Evolutionary conservation across 225 moss, liverwort and hornwort genomes (phyloP).

Genomic region (Physcomitrellopsis africana): DNA sequence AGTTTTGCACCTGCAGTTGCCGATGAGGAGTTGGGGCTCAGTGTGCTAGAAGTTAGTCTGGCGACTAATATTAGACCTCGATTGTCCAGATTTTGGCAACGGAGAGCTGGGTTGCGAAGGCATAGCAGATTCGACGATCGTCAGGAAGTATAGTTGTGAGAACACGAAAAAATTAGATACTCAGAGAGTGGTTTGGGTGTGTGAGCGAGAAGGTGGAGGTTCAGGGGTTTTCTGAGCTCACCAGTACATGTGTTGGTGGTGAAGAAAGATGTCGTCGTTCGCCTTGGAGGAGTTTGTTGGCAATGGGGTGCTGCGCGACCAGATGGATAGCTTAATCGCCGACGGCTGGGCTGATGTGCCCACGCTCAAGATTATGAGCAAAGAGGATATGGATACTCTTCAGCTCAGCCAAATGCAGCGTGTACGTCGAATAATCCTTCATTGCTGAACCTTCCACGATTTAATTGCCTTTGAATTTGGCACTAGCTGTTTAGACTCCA

Average conservation of each 20-base stretch:
- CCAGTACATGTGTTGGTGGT: neutral
- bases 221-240: neutral
- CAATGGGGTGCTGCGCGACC: conserved; percentile 59
- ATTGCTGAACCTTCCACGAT: neutral
- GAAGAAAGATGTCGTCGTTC: conserved; percentile 59
- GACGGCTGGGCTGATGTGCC: conserved; percentile 95
- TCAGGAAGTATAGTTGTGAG: no score
- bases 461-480: neutral
- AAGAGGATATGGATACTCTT: conserved; percentile 72
- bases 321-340: conserved; percentile 42
- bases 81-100: no score
- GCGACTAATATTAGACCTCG: no score
- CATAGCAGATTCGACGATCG: no score
- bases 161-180: no score
- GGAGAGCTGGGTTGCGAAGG: no score
- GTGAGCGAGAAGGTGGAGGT: neutral
- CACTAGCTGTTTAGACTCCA: neutral
- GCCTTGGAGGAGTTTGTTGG: conserved; percentile 78
- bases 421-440: conserved; percentile 35
- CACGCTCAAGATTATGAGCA: conserved; percentile 78
- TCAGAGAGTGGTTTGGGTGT: no score
- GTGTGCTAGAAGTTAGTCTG: no score
- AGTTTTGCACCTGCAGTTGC: neutral
- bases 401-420: conserved; percentile 61
- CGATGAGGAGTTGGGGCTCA: neutral